These are phyloP conservation scores for Tetrapisispora fleetii DNA, from an alignment of 805 yeast species.

Conservation along the genomic window DNA sequence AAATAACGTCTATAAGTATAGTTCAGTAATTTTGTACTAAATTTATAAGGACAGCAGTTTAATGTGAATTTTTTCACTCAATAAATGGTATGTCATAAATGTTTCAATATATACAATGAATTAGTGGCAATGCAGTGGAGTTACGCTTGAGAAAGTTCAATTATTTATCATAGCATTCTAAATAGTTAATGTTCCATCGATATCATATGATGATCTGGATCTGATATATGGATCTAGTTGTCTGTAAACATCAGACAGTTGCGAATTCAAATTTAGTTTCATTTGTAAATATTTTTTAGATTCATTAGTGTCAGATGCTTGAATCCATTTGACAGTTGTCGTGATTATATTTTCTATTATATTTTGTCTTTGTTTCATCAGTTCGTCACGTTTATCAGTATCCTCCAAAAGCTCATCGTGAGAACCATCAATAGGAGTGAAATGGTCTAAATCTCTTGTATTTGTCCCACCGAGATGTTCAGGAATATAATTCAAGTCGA, in stretches of 20 bases:
- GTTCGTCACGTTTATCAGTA: slow-evolving; percentile 35
- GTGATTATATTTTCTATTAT: slow-evolving; percentile 46
- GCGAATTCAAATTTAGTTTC: slow-evolving; percentile 42
- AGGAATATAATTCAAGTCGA: slow-evolving; percentile 54
- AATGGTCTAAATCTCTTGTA: slow-evolving; percentile 48
- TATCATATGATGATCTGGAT: slow-evolving; percentile 68
- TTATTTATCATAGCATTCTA: not conserved
- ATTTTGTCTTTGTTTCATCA: slow-evolving; percentile 44
- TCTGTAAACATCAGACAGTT: slow-evolving; percentile 54
- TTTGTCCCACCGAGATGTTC: slow-evolving; percentile 61
- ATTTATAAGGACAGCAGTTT: no score
- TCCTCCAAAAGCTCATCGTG: slow-evolving; percentile 43
- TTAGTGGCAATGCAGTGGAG: not conserved
- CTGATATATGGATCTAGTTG: slow-evolving; percentile 73
- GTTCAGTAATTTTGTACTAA: not conserved
- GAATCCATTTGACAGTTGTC: slow-evolving; percentile 69
- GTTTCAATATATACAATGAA: not conserved
- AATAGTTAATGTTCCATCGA: slow-evolving; percentile 45
- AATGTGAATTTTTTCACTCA: not conserved
- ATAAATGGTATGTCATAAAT: not conserved
- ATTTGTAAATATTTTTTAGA: slow-evolving; percentile 42
- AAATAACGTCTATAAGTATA: not conserved
- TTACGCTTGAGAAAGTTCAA: not conserved
- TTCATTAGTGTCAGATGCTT: slow-evolving; percentile 36
- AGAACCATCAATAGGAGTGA: slow-evolving; percentile 48